Conservation (phyloP, 192 early-diverging fungal genomes). For the Backusella australiensis region DNA sequence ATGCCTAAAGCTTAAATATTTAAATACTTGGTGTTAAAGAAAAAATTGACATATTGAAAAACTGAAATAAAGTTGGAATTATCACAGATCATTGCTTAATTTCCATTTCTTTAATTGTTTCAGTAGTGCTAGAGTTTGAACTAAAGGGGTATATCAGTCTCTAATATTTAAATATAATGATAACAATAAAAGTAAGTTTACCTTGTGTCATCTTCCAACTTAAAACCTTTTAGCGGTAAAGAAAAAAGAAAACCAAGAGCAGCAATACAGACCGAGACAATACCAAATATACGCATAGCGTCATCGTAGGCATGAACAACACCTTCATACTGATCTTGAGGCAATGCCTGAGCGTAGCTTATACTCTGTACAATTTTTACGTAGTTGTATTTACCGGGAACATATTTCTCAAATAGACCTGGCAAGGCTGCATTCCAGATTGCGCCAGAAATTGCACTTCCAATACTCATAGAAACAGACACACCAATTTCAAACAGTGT, state of each 20-base stretch:
- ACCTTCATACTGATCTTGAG: slow-evolving; percentile 16
- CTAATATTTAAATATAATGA: too few species aligned
- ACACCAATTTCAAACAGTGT: slow-evolving; percentile 19
- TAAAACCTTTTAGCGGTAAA: slow-evolving; percentile 16
- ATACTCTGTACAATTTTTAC: slow-evolving; percentile 6
- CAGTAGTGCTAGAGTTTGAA: too few species aligned
- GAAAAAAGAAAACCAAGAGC: slow-evolving; percentile 13
- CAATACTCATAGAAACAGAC: slow-evolving; percentile 12
- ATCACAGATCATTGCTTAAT: too few species aligned
- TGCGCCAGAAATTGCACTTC: slow-evolving; percentile 18
- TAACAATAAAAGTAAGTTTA: background rate
- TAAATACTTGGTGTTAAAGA: too few species aligned
- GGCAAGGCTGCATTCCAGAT: slow-evolving; percentile 23
- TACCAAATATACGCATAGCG: background rate
- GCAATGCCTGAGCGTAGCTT: background rate
- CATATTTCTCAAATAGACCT: slow-evolving; percentile 14
- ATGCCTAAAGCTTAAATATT: too few species aligned
- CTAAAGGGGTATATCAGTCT: too few species aligned
- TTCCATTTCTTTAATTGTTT: too few species aligned
- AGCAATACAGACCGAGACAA: slow-evolving; percentile 4
- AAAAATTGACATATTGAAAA: too few species aligned
- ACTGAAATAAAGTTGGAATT: too few species aligned
- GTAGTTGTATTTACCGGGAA: slow-evolving; percentile 19
- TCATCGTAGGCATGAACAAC: slow-evolving; percentile 17
- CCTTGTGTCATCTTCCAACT: background rate